Evolutionary conservation across 2,329 filamentous ascomycete genomes (phyloP).

Genomic region (Fusarium humuli): DNA sequence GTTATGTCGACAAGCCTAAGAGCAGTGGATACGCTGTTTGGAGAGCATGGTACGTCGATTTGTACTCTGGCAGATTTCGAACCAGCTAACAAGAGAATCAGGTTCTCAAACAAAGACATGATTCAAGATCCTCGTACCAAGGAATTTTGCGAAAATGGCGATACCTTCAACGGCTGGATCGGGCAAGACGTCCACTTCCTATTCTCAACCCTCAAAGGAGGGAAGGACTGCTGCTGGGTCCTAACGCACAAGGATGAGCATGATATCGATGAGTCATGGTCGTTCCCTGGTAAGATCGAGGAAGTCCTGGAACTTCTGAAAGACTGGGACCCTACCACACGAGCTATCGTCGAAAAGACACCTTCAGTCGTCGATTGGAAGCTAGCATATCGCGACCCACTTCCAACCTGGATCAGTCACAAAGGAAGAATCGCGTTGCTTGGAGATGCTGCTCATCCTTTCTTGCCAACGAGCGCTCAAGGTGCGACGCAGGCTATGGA

Average conservation of each 20-base stretch:
- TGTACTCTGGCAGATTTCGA: rapidly evolving
- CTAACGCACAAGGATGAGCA: constrained; percentile 58
- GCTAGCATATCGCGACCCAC: constrained; percentile 31
- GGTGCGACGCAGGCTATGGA: constrained; percentile 39
- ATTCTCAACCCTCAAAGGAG: constrained; percentile 64
- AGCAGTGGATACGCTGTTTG: constrained; percentile 43
- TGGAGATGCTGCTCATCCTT: constrained; percentile 37
- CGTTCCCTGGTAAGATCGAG: constrained; percentile 34
- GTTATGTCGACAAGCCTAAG: constrained; percentile 27
- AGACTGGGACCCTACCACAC: constrained; percentile 22
- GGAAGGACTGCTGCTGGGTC: constrained; percentile 64
- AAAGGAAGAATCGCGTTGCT: constrained; percentile 17
- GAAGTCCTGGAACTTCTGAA: constrained; percentile 26
- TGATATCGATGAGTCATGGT: constrained; percentile 41
- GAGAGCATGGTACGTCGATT: constrained; percentile 61
- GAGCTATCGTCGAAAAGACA: constrained; percentile 38
- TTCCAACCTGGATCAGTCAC: constrained; percentile 32
- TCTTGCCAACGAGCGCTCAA: constrained; percentile 36
- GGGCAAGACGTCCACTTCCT: constrained; percentile 58
- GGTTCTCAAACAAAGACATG: constrained; percentile 59
- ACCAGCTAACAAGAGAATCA: neutral
- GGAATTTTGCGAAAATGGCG: constrained; percentile 66
- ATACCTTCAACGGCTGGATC: constrained; percentile 69
- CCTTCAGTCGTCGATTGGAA: constrained; percentile 34
- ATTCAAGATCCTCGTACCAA: constrained; percentile 63